A percentile compares a stretch with the other conserved stretches of the same genome.
phyloP scores from a whole-genome alignment of 192 early-diverging fungal species.

The Coemansia erecta region DNA sequence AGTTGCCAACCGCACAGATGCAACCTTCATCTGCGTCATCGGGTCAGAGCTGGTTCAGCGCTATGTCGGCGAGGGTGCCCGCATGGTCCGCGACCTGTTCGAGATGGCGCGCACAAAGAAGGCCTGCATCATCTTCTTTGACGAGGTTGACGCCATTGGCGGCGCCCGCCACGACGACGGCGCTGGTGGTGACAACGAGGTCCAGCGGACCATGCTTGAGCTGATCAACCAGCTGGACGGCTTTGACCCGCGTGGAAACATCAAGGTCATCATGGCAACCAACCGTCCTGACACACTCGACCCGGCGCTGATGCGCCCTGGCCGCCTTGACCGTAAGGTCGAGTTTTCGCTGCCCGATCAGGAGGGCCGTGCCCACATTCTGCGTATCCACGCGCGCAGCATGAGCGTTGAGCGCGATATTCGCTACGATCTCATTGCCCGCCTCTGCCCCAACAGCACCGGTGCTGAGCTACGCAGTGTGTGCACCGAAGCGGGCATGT shows the following conservation, averaged over 20 bases:
- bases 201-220: constrained; percentile 99
- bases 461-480: constrained; percentile 98
- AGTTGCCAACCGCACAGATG: constrained; percentile 98
- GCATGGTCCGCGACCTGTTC: constrained; percentile 99
- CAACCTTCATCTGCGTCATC: constrained; percentile 99
- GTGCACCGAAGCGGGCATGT: constrained; percentile 99
- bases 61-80: constrained; percentile 98
- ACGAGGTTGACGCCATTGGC: constrained; percentile 99
- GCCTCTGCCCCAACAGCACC: constrained; percentile 98
- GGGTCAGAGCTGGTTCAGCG: constrained; percentile 99
- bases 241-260: constrained; percentile 99
- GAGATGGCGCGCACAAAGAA: constrained; percentile 99
- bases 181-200: constrained; percentile 98
- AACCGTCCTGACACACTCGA: constrained; percentile 98
- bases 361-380: constrained; percentile 93
- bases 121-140: constrained; percentile 99
- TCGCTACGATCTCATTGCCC: constrained; percentile 96
- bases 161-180: constrained; percentile 98
- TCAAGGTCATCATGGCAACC: constrained; percentile 99
- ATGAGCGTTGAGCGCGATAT: constrained; percentile 99
- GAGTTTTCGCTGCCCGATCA: constrained; percentile 97
- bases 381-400: constrained; percentile 97
- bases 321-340: constrained; percentile 97
- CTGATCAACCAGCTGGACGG: constrained; percentile 99
- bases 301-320: constrained; percentile 95